Evolutionary conservation across 2,329 filamentous ascomycete genomes (phyloP).

Genomic region (Venturia aucupariae): DNA sequence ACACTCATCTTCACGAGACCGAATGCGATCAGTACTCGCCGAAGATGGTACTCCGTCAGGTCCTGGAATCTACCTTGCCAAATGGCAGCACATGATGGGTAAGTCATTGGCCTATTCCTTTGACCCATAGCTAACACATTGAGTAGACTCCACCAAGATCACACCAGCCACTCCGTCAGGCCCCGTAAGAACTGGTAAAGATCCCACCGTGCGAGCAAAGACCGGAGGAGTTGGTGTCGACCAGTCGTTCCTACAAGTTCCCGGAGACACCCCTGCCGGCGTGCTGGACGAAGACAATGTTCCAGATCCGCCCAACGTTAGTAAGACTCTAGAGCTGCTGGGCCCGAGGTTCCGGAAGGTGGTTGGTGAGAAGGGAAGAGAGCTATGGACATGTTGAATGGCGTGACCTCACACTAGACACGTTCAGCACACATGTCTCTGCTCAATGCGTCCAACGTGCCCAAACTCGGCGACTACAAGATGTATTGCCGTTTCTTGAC

Average conservation of each 20-base stretch:
- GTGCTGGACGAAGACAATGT: constrained; percentile 21
- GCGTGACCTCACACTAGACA: not conserved
- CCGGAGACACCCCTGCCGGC: not conserved
- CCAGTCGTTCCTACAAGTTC: constrained; percentile 17
- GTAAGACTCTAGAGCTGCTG: constrained; percentile 24
- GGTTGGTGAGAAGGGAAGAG: constrained; percentile 19
- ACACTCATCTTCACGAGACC: constrained; percentile 42
- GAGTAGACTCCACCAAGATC: constrained; percentile 61
- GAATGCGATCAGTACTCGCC: constrained; percentile 48
- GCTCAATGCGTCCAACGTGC: not conserved
- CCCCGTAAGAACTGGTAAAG: constrained; percentile 36
- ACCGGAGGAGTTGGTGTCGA: constrained; percentile 27
- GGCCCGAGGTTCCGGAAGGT: constrained; percentile 25
- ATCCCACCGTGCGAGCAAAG: constrained; percentile 12
- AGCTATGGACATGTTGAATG: constrained; percentile 7
- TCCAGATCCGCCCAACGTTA: constrained; percentile 24
- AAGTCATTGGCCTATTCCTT: not conserved
- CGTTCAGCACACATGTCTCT: not conserved
- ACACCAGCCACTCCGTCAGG: constrained; percentile 50
- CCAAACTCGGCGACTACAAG: not conserved
- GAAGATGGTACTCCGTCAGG: constrained; percentile 36
- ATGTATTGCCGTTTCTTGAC: not conserved
- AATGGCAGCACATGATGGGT: constrained; percentile 50
- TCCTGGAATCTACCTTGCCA: constrained; percentile 61
- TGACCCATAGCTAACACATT: constrained; percentile 15